Conservation (phyloP, 371 early-diverging fungal species). For the Apophysomyces sp. region DNA sequence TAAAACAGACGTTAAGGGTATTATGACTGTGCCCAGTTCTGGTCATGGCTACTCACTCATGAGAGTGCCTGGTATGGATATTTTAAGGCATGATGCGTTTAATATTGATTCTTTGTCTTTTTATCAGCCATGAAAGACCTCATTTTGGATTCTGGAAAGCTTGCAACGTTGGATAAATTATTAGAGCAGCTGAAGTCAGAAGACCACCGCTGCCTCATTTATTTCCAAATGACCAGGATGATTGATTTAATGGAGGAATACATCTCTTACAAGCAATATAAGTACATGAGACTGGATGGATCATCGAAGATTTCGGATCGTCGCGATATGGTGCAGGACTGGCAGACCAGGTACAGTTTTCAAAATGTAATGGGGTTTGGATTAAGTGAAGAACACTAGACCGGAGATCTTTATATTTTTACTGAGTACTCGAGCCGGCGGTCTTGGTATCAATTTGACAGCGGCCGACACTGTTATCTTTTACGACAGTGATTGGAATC, state of each 20-base stretch:
- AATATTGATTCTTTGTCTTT: neutral
- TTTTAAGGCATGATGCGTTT: neutral
- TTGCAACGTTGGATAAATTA: constrained; percentile 86
- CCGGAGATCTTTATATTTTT: constrained; percentile 96
- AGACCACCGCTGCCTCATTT: constrained; percentile 94
- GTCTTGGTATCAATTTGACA: constrained; percentile 98
- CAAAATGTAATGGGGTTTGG: neutral
- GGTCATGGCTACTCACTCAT: constrained; percentile 45
- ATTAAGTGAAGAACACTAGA: constrained; percentile 15
- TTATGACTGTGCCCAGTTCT: constrained; percentile 34
- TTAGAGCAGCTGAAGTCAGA: constrained; percentile 86
- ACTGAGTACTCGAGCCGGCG: constrained; percentile 98
- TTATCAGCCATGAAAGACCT: constrained; percentile 81
- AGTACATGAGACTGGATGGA: constrained; percentile 95
- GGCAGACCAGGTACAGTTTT: constrained; percentile 67
- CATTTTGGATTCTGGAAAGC: constrained; percentile 94
- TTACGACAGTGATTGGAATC: constrained; percentile 99
- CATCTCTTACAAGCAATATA: constrained; percentile 84
- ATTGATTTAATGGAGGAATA: constrained; percentile 98
- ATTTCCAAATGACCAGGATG: constrained; percentile 99
- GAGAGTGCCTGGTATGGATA: constrained; percentile 42
- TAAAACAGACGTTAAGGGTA: constrained; percentile 22
- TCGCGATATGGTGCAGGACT: constrained; percentile 91
- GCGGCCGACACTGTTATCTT: constrained; percentile 99
- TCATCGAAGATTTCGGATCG: constrained; percentile 90